phyloP scores from a whole-genome alignment of 106 monocot species.

The Hemerocallis citrina region DNA sequence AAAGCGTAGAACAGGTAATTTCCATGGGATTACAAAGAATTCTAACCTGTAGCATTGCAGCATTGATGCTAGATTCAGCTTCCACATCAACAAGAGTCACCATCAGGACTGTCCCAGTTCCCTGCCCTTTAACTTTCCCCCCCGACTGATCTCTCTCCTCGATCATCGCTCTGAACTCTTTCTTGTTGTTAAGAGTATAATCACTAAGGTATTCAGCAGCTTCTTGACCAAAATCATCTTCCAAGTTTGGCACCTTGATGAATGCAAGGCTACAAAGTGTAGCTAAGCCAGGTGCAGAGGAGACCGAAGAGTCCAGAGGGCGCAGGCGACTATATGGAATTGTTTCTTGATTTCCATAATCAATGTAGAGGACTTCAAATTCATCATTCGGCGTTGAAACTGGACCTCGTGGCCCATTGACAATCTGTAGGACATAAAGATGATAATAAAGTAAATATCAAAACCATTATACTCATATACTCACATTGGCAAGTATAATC shows the following conservation, averaged over 20 bases:
- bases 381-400: conserved; percentile 63
- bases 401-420: conserved; percentile 67
- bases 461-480: too few species aligned
- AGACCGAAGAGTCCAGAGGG: conserved; percentile 61
- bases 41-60: conserved; percentile 86
- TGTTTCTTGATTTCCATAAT: conserved; percentile 95
- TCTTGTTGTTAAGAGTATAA: conserved; percentile 45
- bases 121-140: conserved; percentile 89
- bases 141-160: conserved; percentile 82
- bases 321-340: conserved; percentile 72
- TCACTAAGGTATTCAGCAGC: conserved; percentile 89
- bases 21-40: too few species aligned
- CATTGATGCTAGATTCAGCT: conserved; percentile 74
- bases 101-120: conserved; percentile 59
- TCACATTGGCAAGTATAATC: too few species aligned
- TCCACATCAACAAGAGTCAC: conserved; percentile 84
- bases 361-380: conserved; percentile 97
- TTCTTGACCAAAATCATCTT: conserved; percentile 91
- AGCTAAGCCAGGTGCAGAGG: conserved; percentile 61
- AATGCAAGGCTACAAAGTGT: conserved; percentile 81
- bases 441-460: neutral
- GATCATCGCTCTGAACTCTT: conserved; percentile 73
- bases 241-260: conserved; percentile 75
- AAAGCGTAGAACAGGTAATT: too few species aligned
- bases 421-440: conserved; percentile 41